These are phyloP conservation scores for Trichoderma erinaceum DNA, from an alignment of 495 filamentous ascomycete species.

Conservation along the genomic window DNA sequence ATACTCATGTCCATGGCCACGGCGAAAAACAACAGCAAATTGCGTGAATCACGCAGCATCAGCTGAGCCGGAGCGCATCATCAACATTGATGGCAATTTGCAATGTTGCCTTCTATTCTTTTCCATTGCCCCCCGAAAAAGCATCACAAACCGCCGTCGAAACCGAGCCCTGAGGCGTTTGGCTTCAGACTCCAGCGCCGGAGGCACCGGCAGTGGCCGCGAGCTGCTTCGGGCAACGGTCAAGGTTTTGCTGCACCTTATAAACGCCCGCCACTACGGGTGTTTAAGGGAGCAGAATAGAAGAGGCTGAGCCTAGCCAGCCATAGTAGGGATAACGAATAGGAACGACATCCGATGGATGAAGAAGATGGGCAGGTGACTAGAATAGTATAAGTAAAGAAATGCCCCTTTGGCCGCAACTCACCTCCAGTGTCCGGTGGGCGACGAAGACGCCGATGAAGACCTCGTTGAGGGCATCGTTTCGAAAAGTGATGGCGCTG, in stretches of 20 bases:
- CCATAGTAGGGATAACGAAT: background rate
- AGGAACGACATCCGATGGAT: background rate
- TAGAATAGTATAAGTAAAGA: background rate
- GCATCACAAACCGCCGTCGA: background rate
- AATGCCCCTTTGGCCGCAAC: background rate
- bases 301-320: background rate
- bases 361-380: background rate
- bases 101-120: no score
- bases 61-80: no score
- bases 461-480: background rate
- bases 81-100: no score
- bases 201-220: background rate
- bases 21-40: no score
- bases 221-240: background rate
- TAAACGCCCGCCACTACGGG: background rate
- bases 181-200: background rate
- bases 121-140: background rate
- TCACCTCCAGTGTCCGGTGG: conserved; percentile 3
- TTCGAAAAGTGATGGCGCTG: background rate
- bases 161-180: no score
- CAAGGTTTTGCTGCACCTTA: background rate
- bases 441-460: conserved; percentile 2
- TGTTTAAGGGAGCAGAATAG: no score
- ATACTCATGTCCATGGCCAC: no score
- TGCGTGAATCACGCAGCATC: no score